Conservation (phyloP, 192 early-diverging fungal species). For the Umbelopsis sp. region DNA sequence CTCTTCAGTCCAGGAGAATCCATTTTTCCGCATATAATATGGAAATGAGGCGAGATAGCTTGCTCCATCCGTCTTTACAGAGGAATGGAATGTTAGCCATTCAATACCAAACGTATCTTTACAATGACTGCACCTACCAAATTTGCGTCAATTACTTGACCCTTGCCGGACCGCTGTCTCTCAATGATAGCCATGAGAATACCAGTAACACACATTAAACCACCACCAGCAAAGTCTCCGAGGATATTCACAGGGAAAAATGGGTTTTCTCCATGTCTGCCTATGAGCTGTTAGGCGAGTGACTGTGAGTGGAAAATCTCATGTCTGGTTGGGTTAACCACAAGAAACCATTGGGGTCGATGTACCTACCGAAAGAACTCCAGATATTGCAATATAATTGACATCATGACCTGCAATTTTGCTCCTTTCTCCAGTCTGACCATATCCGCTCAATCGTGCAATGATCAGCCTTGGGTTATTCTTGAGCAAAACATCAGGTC, state of each 20-base stretch:
- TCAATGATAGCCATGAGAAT: conserved; percentile 65
- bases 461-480: conserved; percentile 59
- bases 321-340: not conserved
- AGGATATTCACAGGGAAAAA: conserved; percentile 47
- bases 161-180: conserved; percentile 56
- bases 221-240: conserved; percentile 70
- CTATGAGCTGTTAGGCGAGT: conserved; percentile 43
- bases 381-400: conserved; percentile 70
- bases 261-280: conserved; percentile 45
- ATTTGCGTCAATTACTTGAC: conserved; percentile 65
- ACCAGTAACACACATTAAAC: conserved; percentile 63
- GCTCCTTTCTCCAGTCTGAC: conserved; percentile 55
- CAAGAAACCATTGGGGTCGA: not conserved
- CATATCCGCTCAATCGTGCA: conserved; percentile 70
- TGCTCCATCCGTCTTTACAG: conserved; percentile 44
- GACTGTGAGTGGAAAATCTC: not conserved
- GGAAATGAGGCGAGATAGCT: conserved; percentile 62
- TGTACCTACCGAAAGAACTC: conserved; percentile 52
- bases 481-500: conserved; percentile 56
- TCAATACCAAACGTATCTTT: not conserved
- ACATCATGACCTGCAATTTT: conserved; percentile 66
- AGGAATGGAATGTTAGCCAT: not conserved
- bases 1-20: conserved; percentile 48
- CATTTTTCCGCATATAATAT: conserved; percentile 59
- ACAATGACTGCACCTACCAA: conserved; percentile 40